Conservation (phyloP, 352 stramenopile genomes). For the Globisporangium acanthophoron region DNA sequence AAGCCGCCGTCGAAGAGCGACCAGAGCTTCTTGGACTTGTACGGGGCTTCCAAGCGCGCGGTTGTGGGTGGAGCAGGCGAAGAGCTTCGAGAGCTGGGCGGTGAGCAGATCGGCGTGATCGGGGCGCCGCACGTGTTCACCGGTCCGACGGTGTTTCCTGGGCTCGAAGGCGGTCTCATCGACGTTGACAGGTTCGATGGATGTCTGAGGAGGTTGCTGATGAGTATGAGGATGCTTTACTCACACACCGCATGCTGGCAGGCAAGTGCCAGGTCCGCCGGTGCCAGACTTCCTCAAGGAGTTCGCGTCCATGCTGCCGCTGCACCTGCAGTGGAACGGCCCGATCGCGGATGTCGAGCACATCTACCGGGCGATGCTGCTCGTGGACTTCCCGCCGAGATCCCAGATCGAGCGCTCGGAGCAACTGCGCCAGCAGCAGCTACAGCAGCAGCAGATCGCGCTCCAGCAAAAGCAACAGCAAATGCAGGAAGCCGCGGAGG, state of each 20-base stretch:
- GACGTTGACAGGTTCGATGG: conserved; percentile 40
- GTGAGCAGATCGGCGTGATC: conserved; percentile 12
- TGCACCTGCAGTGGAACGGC: conserved; percentile 82
- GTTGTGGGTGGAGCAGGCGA: conserved; percentile 15
- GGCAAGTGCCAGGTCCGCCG: conserved; percentile 65
- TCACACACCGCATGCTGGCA: conserved; percentile 10
- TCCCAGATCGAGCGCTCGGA: conserved; percentile 66
- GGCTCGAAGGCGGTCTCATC: conserved; percentile 22
- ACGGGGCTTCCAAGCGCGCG: conserved; percentile 35
- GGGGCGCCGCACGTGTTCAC: conserved; percentile 9
- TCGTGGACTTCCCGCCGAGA: conserved; percentile 77
- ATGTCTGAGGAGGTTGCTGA: background rate
- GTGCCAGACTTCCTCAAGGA: conserved; percentile 84
- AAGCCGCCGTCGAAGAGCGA: conserved; percentile 50
- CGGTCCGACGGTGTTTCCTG: conserved; percentile 14
- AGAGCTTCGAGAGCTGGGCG: conserved; percentile 12
- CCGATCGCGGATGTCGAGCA: conserved; percentile 84
- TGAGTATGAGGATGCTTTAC: background rate
- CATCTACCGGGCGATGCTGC: conserved; percentile 77
- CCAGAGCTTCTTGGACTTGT: conserved; percentile 79
- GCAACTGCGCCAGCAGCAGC: conserved; percentile 60
- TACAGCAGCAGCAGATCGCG: conserved; percentile 43
- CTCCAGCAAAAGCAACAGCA: conserved; percentile 52
- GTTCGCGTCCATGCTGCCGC: conserved; percentile 74
- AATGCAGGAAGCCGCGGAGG: conserved; percentile 47